These are phyloP conservation scores for Protea cynaroides DNA, from an alignment of 164 flowering plant genomes.

Conservation along the genomic window DNA sequence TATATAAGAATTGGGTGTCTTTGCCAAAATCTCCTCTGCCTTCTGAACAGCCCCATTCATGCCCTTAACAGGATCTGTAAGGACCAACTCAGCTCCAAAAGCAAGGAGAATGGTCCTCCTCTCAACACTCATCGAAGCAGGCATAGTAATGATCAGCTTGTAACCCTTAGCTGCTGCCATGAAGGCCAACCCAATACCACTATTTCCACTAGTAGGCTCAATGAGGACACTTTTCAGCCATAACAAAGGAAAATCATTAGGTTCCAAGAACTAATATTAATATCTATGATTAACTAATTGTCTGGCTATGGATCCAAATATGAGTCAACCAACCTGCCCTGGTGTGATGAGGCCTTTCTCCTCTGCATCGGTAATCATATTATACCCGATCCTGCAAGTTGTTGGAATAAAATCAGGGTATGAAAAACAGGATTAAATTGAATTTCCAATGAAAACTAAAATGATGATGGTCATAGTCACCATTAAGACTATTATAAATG, in stretches of 20 bases:
- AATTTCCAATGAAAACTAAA: background rate
- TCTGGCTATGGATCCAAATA: no score
- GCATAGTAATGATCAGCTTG: slow-evolving; percentile 48
- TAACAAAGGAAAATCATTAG: background rate
- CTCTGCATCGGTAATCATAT: slow-evolving; percentile 88
- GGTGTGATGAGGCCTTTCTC: slow-evolving; percentile 73
- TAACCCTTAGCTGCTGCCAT: slow-evolving; percentile 59
- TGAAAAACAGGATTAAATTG: background rate
- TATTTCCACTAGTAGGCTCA: slow-evolving; percentile 46
- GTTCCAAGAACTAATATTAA: background rate
- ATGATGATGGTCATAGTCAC: background rate
- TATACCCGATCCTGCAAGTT: slow-evolving; percentile 76
- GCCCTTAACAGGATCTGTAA: slow-evolving; percentile 48
- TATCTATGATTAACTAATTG: no score
- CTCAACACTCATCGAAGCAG: slow-evolving; percentile 43
- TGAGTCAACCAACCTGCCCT: no score
- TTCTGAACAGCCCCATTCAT: slow-evolving; percentile 45
- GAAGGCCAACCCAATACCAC: slow-evolving; percentile 59
- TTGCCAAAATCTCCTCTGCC: slow-evolving; percentile 41
- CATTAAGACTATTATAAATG: no score
- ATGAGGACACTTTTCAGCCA: slow-evolving; percentile 39
- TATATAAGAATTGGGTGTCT: slow-evolving; percentile 42
- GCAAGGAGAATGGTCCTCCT: slow-evolving; percentile 46
- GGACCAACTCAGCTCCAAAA: slow-evolving; percentile 55
- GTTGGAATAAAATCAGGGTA: background rate